Evolutionary conservation across 1,284 basidiomycete species (phyloP), one percentile per base, ranked within the genome.

Genomic region (Kalmanozyma brasiliensis): DNA sequence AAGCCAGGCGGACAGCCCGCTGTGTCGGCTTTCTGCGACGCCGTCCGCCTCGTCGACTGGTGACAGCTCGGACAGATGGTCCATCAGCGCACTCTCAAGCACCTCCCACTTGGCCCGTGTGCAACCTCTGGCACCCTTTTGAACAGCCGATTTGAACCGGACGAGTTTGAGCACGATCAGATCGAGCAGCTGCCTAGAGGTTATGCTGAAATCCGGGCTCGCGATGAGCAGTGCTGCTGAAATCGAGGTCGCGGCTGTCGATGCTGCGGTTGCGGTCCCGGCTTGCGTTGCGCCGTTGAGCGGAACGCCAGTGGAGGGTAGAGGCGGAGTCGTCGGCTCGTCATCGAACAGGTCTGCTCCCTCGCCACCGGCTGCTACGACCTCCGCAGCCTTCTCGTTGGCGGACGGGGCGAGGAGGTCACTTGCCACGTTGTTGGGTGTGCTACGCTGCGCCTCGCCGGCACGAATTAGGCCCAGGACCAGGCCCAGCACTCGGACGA

Each of bases 271-370:
- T 29, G 33, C 20, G 22, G 26, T 36, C n/a, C n/a, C n/a, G 5
- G 44, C 8, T 17, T 24, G 30, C 14, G 40, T 6, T 23, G 32
- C 7, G 8, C 20, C 23, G 23, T 22, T 32, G 35, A 35, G 2
- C 2, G 23, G 8, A 9, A n/a, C 23, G 36, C 45, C 22, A 22
- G 32, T 17, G 17, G 62, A 17, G 20, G 62, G 46, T 13, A 55
- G 43, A 10, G 55, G 62, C 13, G 56, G 62, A 0, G 62, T 59
- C 0, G 56, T 43, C 1, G 62, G 62, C 23, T 53, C 62, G 37
- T 65, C 62, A 41, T 65, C 62, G 36, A 65, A 65, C 29, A 65
- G 19, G 20, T 55, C 60, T 24, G 30, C 51, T 34, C 32, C 62
- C 13, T 23, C 2, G 23, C 38, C 10, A n/a, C 30, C 2, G 26